phyloP scores from a whole-genome alignment of 2,329 filamentous ascomycete genomes.

The Pyricularia sp. region DNA sequence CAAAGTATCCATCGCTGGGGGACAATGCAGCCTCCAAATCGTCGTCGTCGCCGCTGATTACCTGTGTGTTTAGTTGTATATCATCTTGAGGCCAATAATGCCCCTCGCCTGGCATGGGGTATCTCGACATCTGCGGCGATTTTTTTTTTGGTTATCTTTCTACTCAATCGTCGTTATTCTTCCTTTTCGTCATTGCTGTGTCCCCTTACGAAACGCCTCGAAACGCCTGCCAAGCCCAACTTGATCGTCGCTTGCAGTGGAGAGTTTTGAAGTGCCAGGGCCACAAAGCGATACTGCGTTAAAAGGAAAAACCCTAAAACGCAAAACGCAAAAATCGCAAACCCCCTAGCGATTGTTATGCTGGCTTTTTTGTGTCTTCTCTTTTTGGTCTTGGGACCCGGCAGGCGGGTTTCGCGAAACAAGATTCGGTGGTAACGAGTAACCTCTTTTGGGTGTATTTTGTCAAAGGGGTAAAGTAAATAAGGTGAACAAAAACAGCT shows the following conservation, averaged over 20 bases:
- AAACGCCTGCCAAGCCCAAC: neutral
- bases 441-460: neutral
- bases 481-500: neutral
- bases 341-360: neutral
- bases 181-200: neutral
- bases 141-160: neutral
- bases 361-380: neutral
- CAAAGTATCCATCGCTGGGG: slow-evolving; percentile 43
- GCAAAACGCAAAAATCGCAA: neutral
- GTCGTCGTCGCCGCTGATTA: neutral
- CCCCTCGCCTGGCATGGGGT: neutral
- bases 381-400: neutral
- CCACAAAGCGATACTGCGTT: neutral
- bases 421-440: neutral
- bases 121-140: neutral
- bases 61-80: neutral
- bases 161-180: neutral
- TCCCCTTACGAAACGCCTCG: neutral
- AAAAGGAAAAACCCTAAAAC: neutral
- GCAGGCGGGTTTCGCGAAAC: neutral
- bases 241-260: neutral
- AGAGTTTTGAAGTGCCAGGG: neutral
- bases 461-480: neutral
- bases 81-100: neutral
- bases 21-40: slow-evolving; percentile 22